Conservation (phyloP, 2,329 filamentous ascomycete genomes). For the Apiospora hydei region DNA sequence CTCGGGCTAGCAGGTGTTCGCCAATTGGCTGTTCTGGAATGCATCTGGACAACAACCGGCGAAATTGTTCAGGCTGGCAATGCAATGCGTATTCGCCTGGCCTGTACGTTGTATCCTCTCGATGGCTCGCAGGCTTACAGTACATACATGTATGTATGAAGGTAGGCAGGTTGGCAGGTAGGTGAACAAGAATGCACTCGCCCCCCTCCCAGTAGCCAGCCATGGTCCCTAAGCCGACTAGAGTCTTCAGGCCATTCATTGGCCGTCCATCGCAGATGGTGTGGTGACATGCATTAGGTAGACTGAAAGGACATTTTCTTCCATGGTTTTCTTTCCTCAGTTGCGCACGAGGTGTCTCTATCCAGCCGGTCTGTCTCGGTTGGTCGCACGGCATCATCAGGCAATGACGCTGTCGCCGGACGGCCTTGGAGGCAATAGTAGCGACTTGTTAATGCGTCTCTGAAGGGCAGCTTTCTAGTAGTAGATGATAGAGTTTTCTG, state of each 20-base stretch:
- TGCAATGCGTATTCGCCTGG: not conserved
- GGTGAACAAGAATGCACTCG: conserved; percentile 14
- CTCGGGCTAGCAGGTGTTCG: conserved; percentile 1
- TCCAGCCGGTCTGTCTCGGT: conserved; percentile 17
- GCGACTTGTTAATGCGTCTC: conserved; percentile 7
- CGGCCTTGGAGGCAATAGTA: not conserved
- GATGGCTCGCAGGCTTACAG: not conserved
- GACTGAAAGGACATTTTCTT: conserved; percentile 11
- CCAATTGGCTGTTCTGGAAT: conserved; percentile 10
- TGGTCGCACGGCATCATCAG: conserved; percentile 10
- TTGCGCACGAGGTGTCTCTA: conserved; percentile 13
- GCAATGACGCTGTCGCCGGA: conserved; percentile 10
- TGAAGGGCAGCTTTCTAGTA: not conserved
- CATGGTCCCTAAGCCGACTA: conserved; percentile 13
- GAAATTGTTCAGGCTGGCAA: conserved; percentile 9
- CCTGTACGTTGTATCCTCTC: not conserved
- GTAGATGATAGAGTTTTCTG: not conserved
- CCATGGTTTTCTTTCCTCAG: conserved; percentile 13
- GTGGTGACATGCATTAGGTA: conserved; percentile 21
- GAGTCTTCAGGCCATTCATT: conserved; percentile 3
- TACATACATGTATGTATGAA: not conserved
- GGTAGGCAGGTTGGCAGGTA: not conserved
- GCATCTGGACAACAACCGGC: conserved; percentile 13
- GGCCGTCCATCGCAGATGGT: conserved; percentile 6
- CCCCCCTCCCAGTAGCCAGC: conserved; percentile 12